Base-by-base conservation (phyloP, 2,329 filamentous ascomycete genomes). In the Aspergillus caelatus region DNA sequence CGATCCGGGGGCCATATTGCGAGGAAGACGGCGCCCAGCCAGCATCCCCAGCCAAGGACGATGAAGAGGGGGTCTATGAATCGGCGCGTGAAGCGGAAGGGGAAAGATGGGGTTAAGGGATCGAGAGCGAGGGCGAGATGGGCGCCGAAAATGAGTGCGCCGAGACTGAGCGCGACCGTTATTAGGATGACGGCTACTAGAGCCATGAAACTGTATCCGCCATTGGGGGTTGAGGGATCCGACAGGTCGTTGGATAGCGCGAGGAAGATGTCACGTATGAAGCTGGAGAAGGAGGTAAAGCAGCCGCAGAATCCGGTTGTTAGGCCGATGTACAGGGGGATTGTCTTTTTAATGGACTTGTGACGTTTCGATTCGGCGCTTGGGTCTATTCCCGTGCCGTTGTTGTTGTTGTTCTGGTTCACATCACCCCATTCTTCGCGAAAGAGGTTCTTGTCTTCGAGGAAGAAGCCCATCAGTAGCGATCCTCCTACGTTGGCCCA, bases 401-500 rank as follows among this genome's bases (percentile, higher is more conserved):
- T 16, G 50, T 55, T 21, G 50, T 55, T n/a, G 52, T 23, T 57
- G 56, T 36, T 55, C 36, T 10, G 19, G 8, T 39, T 28, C 34
- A 54, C 16, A 19, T 55, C 26, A 3, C 86, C 88, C 86, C 86
- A 89, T 78, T 91, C 89, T 62, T 87, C 79, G 34, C 85, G 86
- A 75, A 96, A 96, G 8, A 96, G 80, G 70, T 85, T 88, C 65
- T 87, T 84, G 72, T 97, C 92, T 78, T 97, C 92, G 11, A 86
- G 81, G 2, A 97, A 83, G 73, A 96, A 96, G 2, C 95, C 94
- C 87, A 98, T 91, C 62, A 96, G 69, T 0, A 96, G 74, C 61
- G 91, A 91, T 1, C 94, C 94, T 1, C 83, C 87, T 54, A 97
- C 89, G 72, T 98, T 97, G 64, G 93, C 89, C 94, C 94, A 98